Evolutionary conservation across 768 basidiomycete genomes (phyloP).

Genomic region (Gyrodon lividus): DNA sequence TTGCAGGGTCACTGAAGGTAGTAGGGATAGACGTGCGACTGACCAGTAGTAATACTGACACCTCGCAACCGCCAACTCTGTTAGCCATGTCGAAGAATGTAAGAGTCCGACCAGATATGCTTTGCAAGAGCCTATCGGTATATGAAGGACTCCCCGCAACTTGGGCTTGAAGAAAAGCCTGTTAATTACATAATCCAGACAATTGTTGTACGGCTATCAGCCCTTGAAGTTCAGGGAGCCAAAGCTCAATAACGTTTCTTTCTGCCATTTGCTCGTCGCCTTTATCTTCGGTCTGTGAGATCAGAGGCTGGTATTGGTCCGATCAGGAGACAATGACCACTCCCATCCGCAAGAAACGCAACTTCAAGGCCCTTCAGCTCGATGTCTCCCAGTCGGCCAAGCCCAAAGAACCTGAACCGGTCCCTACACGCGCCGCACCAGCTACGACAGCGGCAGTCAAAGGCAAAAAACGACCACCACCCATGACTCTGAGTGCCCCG

Average conservation of each 20-base stretch:
- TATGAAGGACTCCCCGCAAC: too few species aligned
- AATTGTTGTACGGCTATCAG: neutral
- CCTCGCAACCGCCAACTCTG: too few species aligned
- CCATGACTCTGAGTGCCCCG: slow-evolving; percentile 78
- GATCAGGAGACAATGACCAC: slow-evolving; percentile 39
- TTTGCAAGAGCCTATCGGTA: too few species aligned
- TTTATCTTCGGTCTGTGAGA: slow-evolving; percentile 3
- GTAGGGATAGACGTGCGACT: too few species aligned
- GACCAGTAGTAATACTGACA: too few species aligned
- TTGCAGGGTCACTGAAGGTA: too few species aligned
- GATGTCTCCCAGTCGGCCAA: slow-evolving; percentile 47
- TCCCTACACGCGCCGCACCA: slow-evolving; percentile 50
- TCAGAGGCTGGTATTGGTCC: slow-evolving; percentile 1
- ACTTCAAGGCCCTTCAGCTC: slow-evolving; percentile 85
- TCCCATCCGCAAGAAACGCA: slow-evolving; percentile 86
- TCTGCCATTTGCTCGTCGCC: slow-evolving; percentile 11
- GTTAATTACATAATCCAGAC: neutral
- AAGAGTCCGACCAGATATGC: too few species aligned
- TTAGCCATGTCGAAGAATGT: too few species aligned
- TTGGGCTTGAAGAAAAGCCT: too few species aligned
- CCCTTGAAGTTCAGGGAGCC: too few species aligned
- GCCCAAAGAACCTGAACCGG: slow-evolving; percentile 41
- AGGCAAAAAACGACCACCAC: slow-evolving; percentile 74
- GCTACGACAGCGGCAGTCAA: slow-evolving; percentile 35
- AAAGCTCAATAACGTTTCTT: slow-evolving; percentile 11